These are phyloP conservation scores for Solanum pennellii DNA, from an alignment of 257 asterid species.

Conservation along the genomic window DNA sequence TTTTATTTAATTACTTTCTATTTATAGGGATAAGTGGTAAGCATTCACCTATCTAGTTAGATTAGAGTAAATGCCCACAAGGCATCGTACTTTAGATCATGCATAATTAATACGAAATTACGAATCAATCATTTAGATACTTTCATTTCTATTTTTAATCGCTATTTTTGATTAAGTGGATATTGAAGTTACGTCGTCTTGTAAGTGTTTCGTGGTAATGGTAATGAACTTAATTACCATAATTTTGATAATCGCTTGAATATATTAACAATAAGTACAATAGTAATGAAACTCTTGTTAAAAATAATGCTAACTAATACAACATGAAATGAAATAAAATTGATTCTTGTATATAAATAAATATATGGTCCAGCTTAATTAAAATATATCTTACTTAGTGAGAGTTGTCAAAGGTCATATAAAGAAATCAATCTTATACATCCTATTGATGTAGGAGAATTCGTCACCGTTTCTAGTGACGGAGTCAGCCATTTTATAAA, in stretches of 20 bases:
- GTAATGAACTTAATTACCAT: background rate
- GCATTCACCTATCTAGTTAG: background rate
- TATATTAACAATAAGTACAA: background rate
- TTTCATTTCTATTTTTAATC: background rate
- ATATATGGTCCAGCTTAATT: background rate
- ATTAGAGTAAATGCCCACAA: background rate
- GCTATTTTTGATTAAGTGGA: background rate
- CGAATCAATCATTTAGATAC: background rate
- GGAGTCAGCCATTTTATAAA: no score
- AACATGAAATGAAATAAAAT: background rate
- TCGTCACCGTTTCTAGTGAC: background rate
- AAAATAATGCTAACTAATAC: background rate
- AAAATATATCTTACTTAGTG: background rate
- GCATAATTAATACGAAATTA: no score
- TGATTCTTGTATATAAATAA: background rate
- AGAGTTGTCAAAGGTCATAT: background rate
- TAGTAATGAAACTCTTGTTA: background rate
- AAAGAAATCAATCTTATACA: background rate
- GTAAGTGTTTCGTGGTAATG: background rate
- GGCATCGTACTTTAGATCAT: background rate
- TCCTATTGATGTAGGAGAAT: background rate
- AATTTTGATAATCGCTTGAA: background rate
- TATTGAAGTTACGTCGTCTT: background rate
- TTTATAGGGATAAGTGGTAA: no score
- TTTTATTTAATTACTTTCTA: no score